Base-by-base conservation (phyloP, 2,329 filamentous ascomycete species). In the Pyricularia grisea region DNA sequence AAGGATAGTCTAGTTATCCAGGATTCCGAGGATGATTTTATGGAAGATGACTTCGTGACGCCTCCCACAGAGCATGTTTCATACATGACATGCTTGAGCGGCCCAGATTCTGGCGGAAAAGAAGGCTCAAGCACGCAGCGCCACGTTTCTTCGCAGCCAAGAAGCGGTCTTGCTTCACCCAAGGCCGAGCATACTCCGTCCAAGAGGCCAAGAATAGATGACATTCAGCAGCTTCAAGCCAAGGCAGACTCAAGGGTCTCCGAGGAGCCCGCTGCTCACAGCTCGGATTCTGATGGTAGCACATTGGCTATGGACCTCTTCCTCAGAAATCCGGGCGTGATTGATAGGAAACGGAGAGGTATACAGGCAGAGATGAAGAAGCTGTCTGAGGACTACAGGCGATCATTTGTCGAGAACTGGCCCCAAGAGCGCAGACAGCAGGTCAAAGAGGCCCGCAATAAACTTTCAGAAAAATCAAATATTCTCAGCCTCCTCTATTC, bases 1-100 rank as follows among this genome's bases (percentile, higher is more conserved):
- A 72, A 71, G 66, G 72, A 67, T 65, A 70, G 69, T 31, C 75
- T 75, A 42, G 75, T 86, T 7, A 83, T 88, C 60, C 79, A 83
- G 67, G 86, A 88, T 72, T 88, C 86, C 0, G 86, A 88, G 64
- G 85, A 87, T 63, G 85, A 87, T 63, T 83, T 82, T 61, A 72
- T 63, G 60, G 86, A 88, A 63, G 85, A 87, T 63, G 85, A 87
- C 63, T 83, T 82, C 63, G 72, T 83, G 6, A 81, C 81, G 5
- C 79, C 83, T 14, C 78, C 76, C 10, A 76, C 76, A 11, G 76
- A 75, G 55, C 75, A 83, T 73, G 70, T 74, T 68, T 73, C 76
- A 4, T 74, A 75, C 14, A 73, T 76, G 25, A 74, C 75, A 27
- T 73, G 69, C 12, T 69, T 68, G 5, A 70, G 67, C 4, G 60